Evolutionary conservation across 164 flowering plant genomes (phyloP), one percentile per base, ranked within the genome.

Genomic region (Dillenia turbinata): DNA sequence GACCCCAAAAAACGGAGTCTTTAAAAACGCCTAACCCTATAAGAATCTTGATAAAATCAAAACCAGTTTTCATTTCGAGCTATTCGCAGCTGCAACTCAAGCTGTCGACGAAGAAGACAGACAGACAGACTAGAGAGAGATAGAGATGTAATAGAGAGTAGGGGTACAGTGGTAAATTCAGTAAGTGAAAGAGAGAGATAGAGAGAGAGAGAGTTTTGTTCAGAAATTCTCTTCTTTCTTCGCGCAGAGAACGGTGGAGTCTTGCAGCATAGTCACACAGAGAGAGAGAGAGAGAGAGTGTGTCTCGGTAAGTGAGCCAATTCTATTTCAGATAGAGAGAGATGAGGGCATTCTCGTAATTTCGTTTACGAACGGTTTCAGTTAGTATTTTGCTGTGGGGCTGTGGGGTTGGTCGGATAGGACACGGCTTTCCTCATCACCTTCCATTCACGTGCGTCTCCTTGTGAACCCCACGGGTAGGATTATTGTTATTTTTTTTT

Each of bases 91-190:
- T 58, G 45, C 14, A 45, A 58, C 5, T 8, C 17, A 58, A 58
- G 17, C 9, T 0, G 49, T 2, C 33, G 24, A 14, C 3, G 22
- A 52, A 52, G 24, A 12, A 52, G 22, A 52, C 22, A 52, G 22
- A 52, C 17, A 14, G n/a, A 65, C 53, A 43, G 54, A 44, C 33
- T 16, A 17, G 66, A 44, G 49, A 47, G 24, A 58, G 19, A 24
- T 33, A 54, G 9, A 47, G 10, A 33, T 47, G 40, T 49, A 44
- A 33, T 51, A 43, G 50, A 5, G 4, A 60, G 65, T 69, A 33
- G 40, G 40, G 70, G 78, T 58, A 72, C 19, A 57, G 26, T 14
- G 59, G 81, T 78, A 74, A 74, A 71, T 78, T 66, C 12, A 10
- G 62, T 52, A 61, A 66, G 69, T 66, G 63, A 55, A 15, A 10